Base-by-base conservation (phyloP, 2,329 filamentous ascomycete genomes). In the Corinectria fuckeliana region DNA sequence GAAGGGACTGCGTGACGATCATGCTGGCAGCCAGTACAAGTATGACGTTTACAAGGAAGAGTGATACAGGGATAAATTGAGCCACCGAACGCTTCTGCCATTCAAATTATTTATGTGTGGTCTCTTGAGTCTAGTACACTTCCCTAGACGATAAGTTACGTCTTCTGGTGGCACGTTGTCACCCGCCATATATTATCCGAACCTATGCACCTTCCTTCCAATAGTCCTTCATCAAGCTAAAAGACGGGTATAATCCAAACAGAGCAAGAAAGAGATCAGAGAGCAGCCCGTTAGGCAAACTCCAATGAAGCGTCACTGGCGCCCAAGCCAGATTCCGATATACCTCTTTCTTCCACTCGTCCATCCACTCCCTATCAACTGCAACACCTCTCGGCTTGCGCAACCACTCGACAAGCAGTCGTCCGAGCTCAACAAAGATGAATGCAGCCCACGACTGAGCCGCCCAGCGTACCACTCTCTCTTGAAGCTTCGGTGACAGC, bases 21-120 rank as follows among this genome's bases (percentile, higher is more conserved):
- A 90, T 71, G 68, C 77, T 0, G 88, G 86, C 1, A 84, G 80
- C 49, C 72, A 66, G 62, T 90, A 88, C 69, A 88, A 85, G 74
- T 90, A 89, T 64, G 79, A 84, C 65, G 81, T 86, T 2, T 89
- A 88, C 64, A 72, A 81, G 56, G 85, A 88, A 65, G 82, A 86
- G 11, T 50, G 54, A 16, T n/a, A n/a, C n/a, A n/a, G n/a, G n/a
- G n/a, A n/a, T n/a, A n/a, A n/a, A n/a, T n/a, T n/a, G n/a, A n/a
- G n/a, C n/a, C n/a, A n/a, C n/a, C n/a, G n/a, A n/a, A n/a, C n/a
- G n/a, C n/a, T n/a, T n/a, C n/a, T n/a, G n/a, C n/a, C n/a, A n/a
- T n/a, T n/a, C n/a, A n/a, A n/a, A n/a, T n/a, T n/a, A n/a, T n/a
- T n/a, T n/a, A n/a, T n/a, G n/a, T n/a, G n/a, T n/a, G n/a, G n/a